Base-by-base conservation (phyloP, 805 yeast species). In the Kluyveromyces starmeri region DNA sequence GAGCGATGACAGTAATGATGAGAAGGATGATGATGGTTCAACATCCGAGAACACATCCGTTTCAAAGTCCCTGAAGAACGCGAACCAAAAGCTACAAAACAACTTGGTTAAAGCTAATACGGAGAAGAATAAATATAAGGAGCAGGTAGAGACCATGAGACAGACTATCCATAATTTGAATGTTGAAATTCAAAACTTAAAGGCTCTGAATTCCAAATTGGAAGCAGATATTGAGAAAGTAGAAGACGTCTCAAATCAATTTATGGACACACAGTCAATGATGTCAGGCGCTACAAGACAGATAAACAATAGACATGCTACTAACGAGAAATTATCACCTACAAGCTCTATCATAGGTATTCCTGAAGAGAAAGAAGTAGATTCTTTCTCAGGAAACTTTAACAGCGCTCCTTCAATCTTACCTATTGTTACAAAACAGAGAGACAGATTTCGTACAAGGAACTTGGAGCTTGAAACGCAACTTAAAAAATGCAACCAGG, bases 361-460 rank as follows among this genome's bases (percentile, higher is more conserved):
- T 8, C 58, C 46, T 50, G 75, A 45, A 51, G 70, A 45, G 37
- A 31, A 48, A 40, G 49, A 47, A 45, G 36, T 42, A 7, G 36
- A 48, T 28, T 17, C 43, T 2, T 35, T 37, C 16, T 35, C 42
- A 12, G 42, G 41, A 18, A 46, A 42, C 6, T 23, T 23, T 10
- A 73, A 71, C 34, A 50, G 65, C 9, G 70, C 76, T 4, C 19
- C 33, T 4, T 20, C 33, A 5, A 73, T 88, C 19, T 58, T 89
- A 33, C 94, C 94, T 1, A 85, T 89, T 35, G 75, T 92, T 19
- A 86, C 96, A 10, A 88, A 89, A 51, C 98, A 89, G 62, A 75
- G 98, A 55, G 98, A 89, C 57, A 67, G 98, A 42, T 86, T 88
- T 65, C 76, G 94, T 48, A 70, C 73, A n/a, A 70, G 85, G 36